Base-by-base conservation (phyloP, 1,139 yeast genomes). In the Hyphopichia wangnamkhiaoensis region DNA sequence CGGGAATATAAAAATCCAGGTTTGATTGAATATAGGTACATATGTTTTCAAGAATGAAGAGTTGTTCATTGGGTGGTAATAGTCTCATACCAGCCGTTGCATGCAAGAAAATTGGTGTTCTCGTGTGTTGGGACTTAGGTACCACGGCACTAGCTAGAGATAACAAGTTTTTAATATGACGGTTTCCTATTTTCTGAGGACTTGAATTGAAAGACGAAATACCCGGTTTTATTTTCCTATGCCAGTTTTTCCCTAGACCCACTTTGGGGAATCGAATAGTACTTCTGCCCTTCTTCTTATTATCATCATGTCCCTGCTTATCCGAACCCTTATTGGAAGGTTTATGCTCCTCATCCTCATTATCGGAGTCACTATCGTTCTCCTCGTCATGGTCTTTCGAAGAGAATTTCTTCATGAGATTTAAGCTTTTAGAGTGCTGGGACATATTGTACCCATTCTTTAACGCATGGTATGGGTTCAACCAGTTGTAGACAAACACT, bases 81-180 rank as follows among this genome's bases (percentile, higher is more conserved):
- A 81, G 58, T 34, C 95, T 65, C 83, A 86, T 78, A 0, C 94
- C 94, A 0, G 90, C 95, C 0, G 95, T 86, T 0, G 93, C 86
- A 56, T 84, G 89, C 23, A 87, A 61, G 50, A 83, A 86, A 1
- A 87, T 71, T 0, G 95, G 95, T 0, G 95, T 87, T 34, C 91
- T 61, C n/a, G 61, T 56, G 44, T 81, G 84, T 54, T 84, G 88
- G 10, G 80, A 75, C 33, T 65, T 61, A 4, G 96, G 96, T 1
- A 88, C 80, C 3, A 82, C 69, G 5, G 71, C 57, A 44, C 74
- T 63, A 3, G 90, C 86, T 35, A 76, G 66, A 6, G 72, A 59
- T 26, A 88, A 62, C 13, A 88, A 63, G 32, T 71, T 66, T 36
- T 71, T 65, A 15, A 88, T 56, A 55, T 88, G 93, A 34, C 74